These are phyloP conservation scores for Cercospora brassicicola DNA, from an alignment of 2,329 filamentous ascomycete genomes.

Conservation along the genomic window DNA sequence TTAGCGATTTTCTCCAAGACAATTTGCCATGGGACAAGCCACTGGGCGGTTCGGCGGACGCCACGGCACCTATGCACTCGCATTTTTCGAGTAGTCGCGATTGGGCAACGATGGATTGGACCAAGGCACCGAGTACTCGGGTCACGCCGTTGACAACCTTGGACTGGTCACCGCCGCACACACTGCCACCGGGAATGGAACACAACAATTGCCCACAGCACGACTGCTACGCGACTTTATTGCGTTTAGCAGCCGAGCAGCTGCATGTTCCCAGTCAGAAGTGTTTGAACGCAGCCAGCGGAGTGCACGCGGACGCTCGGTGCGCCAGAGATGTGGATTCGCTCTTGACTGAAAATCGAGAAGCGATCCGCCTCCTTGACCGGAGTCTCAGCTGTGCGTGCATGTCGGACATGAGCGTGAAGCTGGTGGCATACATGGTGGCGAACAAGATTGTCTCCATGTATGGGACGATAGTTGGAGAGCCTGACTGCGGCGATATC, in stretches of 20 bases:
- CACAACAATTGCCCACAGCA: neutral
- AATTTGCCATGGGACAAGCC: neutral
- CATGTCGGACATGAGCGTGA: neutral
- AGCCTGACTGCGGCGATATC: neutral
- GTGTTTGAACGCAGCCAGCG: neutral
- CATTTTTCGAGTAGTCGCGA: neutral
- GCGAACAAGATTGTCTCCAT: slow-evolving; percentile 5
- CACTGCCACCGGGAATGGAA: neutral
- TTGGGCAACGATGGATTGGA: neutral
- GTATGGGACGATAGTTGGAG: slow-evolving; percentile 7
- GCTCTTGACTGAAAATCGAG: slow-evolving; percentile 6
- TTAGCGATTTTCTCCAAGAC: neutral
- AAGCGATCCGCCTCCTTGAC: slow-evolving; percentile 9
- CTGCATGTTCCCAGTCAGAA: neutral
- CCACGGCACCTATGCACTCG: neutral
- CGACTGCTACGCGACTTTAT: neutral
- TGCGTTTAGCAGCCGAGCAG: neutral
- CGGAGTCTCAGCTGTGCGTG: slow-evolving; percentile 9
- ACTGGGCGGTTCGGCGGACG: neutral
- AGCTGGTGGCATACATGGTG: slow-evolving; percentile 9
- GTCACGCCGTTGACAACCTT: neutral
- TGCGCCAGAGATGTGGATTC: slow-evolving; percentile 12
- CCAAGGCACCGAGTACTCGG: neutral
- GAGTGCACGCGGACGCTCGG: neutral
- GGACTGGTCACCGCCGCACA: neutral